Evolutionary conservation across 768 basidiomycete species (phyloP), one percentile per base, ranked within the genome.

Genomic region (Chalciporus pseudorubinellus): DNA sequence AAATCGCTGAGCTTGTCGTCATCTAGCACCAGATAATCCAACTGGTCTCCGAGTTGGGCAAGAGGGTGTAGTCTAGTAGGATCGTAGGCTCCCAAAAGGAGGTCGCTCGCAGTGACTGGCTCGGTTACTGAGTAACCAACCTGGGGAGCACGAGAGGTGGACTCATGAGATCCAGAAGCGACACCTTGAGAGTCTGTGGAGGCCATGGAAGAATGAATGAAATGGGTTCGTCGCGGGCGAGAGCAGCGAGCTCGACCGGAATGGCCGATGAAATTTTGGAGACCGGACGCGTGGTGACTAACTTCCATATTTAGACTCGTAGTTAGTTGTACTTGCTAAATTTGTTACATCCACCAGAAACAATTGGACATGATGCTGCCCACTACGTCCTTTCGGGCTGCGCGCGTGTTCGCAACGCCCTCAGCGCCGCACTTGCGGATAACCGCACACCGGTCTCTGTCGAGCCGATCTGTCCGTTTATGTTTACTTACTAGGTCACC

Each of bases 21-120:
- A 57, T 98, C 95, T 52, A 99, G 81, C 60, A 91, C 79, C 48
- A 99, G 76, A 74, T 97, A 98, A 73, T 99, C 97, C 59, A 99
- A 76, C 77, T 92, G 88, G 70, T 93, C 91, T 56, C 92, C 88
- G 55, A 98, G 76, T 49, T 86, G 85, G 40, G 97, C 95, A 63
- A 99, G 77, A 50, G 97, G 97, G 69, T 99, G 97, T 49, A 99
- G 79, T 73, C 84, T 86, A 46, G 92, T 81, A 48, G 95, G 91
- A 76, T 98, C 94, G 73, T 92, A 95, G 11, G 87, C 81, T 59
- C 85, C 84, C 73, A 84, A 77, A 60, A 98, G 87, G 60, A 98
- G 76, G 77, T 95, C 92, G 50, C 85, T 82, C 41, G 95, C 92
- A 46, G 90, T 90, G 51, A 88, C 82, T 47, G 83, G 78, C 67